A percentile compares a stretch with the other conserved stretches of the same genome.
Conservation (phyloP, 495 filamentous ascomycete species). For the Achaetomiella virescens region DNA sequence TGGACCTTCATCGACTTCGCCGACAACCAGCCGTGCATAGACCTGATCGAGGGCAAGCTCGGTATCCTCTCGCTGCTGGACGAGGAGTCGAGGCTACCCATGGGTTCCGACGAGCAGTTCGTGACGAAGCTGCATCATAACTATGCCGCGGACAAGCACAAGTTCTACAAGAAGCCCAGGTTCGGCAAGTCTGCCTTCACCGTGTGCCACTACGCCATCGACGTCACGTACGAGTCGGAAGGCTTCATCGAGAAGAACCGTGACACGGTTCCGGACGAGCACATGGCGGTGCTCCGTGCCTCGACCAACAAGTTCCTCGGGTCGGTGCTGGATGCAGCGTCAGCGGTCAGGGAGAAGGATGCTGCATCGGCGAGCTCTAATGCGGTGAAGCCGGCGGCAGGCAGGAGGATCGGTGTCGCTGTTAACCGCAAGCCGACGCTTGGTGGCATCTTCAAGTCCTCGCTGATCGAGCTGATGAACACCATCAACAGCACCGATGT, state of each 20-base stretch:
- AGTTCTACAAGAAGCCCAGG: constrained; percentile 96
- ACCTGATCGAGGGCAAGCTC: constrained; percentile 94
- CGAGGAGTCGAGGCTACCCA: constrained; percentile 92
- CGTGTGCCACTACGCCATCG: constrained; percentile 96
- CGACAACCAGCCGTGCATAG: constrained; percentile 99
- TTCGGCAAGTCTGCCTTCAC: constrained; percentile 98
- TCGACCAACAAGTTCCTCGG: constrained; percentile 82
- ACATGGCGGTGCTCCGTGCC: constrained; percentile 81
- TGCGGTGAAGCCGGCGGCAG: constrained; percentile 62
- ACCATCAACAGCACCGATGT: constrained; percentile 98
- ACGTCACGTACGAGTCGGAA: constrained; percentile 99
- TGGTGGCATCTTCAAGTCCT: constrained; percentile 97
- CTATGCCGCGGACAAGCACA: constrained; percentile 84
- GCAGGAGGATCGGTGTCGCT: constrained; percentile 80
- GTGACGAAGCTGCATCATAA: constrained; percentile 96
- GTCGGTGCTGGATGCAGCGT: constrained; percentile 78
- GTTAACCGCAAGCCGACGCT: constrained; percentile 95
- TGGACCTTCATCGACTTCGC: constrained; percentile 99
- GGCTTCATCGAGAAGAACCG: constrained; percentile 99
- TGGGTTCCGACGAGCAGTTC: constrained; percentile 96
- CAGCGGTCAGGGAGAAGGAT: constrained; percentile 85
- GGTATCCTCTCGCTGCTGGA: constrained; percentile 89
- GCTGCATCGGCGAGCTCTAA: constrained; percentile 59
- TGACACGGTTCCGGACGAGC: constrained; percentile 97
- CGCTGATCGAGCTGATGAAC: constrained; percentile 93